Conservation (phyloP, 2,329 filamentous ascomycete genomes). For the Pestalotiopsis sp. region DNA sequence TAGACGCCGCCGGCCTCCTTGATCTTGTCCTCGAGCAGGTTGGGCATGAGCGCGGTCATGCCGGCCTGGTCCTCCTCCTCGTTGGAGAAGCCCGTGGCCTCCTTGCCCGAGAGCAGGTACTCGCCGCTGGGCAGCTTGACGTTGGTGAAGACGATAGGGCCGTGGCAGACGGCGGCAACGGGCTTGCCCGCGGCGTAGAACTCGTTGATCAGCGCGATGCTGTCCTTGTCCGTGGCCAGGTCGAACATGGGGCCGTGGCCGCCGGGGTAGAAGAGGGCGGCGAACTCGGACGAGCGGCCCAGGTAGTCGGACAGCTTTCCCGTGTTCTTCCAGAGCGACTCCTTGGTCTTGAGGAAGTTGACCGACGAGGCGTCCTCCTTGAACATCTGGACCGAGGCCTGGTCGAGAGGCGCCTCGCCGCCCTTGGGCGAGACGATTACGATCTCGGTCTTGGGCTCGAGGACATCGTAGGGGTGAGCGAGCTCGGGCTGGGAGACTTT, state of each 20-base stretch:
- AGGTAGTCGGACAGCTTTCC: constrained; percentile 57
- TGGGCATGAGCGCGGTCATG: constrained; percentile 52
- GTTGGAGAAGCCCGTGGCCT: constrained; percentile 64
- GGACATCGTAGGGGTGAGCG: constrained; percentile 65
- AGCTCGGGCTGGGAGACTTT: constrained; percentile 54
- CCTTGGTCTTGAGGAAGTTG: constrained; percentile 59
- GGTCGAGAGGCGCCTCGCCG: constrained; percentile 65
- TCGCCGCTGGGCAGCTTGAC: constrained; percentile 55
- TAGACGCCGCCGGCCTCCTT: constrained; percentile 56
- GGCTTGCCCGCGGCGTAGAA: constrained; percentile 65
- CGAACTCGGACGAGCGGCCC: constrained; percentile 62
- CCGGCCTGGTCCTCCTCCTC: constrained; percentile 53
- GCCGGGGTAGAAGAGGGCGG: constrained; percentile 61
- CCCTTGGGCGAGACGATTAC: constrained; percentile 65
- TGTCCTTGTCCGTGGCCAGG: constrained; percentile 58
- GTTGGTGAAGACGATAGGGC: constrained; percentile 63
- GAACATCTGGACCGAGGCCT: constrained; percentile 56
- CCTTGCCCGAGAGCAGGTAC: constrained; percentile 56
- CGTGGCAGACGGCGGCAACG: constrained; percentile 71
- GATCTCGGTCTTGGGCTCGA: constrained; percentile 54
- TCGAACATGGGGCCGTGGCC: constrained; percentile 71
- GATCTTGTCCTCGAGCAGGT: constrained; percentile 62
- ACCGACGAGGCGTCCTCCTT: constrained; percentile 53
- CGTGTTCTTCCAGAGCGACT: constrained; percentile 66
- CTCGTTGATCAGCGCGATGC: constrained; percentile 62